phyloP scores from a whole-genome alignment of 1,139 yeast species.

The Kurtzmaniella quercitrusa region DNA sequence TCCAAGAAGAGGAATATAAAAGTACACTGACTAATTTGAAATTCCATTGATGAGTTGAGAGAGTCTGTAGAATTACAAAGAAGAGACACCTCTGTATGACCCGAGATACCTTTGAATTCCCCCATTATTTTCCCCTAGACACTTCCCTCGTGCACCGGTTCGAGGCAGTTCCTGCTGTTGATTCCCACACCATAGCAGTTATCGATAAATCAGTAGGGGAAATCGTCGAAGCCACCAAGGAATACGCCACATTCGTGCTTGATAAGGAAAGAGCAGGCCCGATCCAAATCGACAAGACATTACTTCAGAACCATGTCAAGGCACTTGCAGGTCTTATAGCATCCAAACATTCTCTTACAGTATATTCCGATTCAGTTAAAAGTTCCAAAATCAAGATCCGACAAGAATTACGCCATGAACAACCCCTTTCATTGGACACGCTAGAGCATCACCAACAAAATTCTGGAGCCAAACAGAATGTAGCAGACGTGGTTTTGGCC shows the following conservation, averaged over 20 bases:
- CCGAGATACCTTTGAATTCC: constrained; percentile 4
- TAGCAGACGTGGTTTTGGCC: constrained; percentile 9
- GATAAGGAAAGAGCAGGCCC: constrained; percentile 3
- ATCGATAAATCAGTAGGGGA: constrained; percentile 4
- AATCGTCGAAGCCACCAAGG: constrained; percentile 6
- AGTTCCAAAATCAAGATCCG: constrained; percentile 6
- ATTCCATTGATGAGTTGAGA: too few relatives aligned
- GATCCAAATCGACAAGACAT: constrained; percentile 4
- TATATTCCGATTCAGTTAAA: constrained; percentile 4
- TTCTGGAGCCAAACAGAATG: constrained; percentile 6
- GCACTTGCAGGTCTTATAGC: constrained; percentile 4
- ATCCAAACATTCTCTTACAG: constrained; percentile 4
- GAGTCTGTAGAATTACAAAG: too few relatives aligned
- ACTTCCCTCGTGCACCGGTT: constrained; percentile 6
- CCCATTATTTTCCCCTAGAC: constrained; percentile 8
- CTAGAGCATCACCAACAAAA: constrained; percentile 5
- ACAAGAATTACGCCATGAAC: constrained; percentile 6
- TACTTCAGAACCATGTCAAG: constrained; percentile 4
- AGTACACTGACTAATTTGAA: too few relatives aligned
- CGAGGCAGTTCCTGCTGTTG: constrained; percentile 6
- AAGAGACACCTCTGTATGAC: not conserved
- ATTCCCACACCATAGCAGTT: constrained; percentile 1
- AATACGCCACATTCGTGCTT: constrained; percentile 7
- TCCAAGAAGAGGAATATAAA: too few relatives aligned
- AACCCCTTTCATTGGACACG: constrained; percentile 7